Percentiles rank a stretch among this genome's conserved stretches.
Evolutionary conservation across 192 early-diverging fungal genomes (phyloP).

Genomic region (Lobosporangium transversale): DNA sequence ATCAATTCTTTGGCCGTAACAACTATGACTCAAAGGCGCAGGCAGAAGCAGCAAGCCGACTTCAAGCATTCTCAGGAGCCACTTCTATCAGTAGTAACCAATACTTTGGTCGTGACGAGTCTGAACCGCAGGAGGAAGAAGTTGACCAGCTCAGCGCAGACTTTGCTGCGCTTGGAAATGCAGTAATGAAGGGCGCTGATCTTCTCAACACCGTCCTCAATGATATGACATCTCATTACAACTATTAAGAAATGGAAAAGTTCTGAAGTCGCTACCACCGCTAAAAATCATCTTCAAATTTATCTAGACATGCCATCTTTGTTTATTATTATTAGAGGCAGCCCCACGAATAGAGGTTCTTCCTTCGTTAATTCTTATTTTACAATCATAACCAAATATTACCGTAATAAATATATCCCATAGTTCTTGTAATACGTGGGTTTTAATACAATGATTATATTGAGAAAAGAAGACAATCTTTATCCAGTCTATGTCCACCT

Average conservation of each 20-base stretch:
- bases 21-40: conserved; percentile 68
- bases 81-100: conserved; percentile 85
- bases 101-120: conserved; percentile 81
- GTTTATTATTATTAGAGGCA: background rate
- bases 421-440: too few relatives aligned
- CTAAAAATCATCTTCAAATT: background rate
- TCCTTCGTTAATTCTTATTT: background rate
- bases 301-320: conserved; percentile 5
- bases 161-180: conserved; percentile 51
- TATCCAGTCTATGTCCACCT: too few relatives aligned
- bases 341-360: background rate
- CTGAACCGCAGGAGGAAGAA: conserved; percentile 49
- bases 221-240: conserved; percentile 53
- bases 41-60: conserved; percentile 63
- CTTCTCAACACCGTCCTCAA: conserved; percentile 46
- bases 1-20: conserved; percentile 90
- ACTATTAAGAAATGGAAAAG: conserved; percentile 37
- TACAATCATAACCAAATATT: too few relatives aligned
- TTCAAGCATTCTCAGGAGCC: conserved; percentile 75
- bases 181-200: conserved; percentile 55
- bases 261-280: too few relatives aligned
- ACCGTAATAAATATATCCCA: background rate
- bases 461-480: background rate
- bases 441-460: background rate
- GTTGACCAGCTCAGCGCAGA: conserved; percentile 52